A percentile compares a stretch with the other conserved stretches of the same genome.
Conservation (phyloP, 257 asterid genomes). For the Fraxinus excelsior region DNA sequence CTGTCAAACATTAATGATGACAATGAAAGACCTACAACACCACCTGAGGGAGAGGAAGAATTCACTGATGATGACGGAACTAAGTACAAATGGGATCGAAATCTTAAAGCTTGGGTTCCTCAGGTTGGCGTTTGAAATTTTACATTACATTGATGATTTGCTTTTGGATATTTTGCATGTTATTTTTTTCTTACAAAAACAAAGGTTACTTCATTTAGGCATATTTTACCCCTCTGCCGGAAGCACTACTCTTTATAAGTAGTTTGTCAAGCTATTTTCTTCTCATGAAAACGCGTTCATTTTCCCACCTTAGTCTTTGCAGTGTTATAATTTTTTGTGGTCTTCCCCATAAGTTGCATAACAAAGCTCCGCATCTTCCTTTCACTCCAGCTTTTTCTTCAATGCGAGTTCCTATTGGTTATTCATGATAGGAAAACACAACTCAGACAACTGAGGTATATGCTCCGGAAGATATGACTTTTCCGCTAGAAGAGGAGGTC, state of each 20-base stretch:
- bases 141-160: conserved; percentile 10
- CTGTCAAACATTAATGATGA: conserved; percentile 48
- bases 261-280: too few species aligned
- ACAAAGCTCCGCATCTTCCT: conserved; percentile 15
- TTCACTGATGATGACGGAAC: conserved; percentile 98
- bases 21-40: conserved; percentile 79
- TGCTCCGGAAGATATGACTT: conserved; percentile 65
- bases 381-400: conserved; percentile 2
- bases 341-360: conserved; percentile 6
- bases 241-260: too few species aligned
- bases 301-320: too few species aligned
- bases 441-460: conserved; percentile 44
- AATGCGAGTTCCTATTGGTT: not conserved
- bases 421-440: conserved; percentile 53
- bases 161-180: conserved; percentile 6
- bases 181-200: not conserved
- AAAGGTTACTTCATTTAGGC: not conserved
- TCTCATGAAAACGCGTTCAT: too few species aligned
- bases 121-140: conserved; percentile 57
- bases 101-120: conserved; percentile 87
- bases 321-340: not conserved
- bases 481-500: conserved; percentile 67
- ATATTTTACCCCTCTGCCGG: not conserved
- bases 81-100: conserved; percentile 81
- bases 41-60: conserved; percentile 95